Evolutionary conservation across 768 basidiomycete species (phyloP), one percentile per base, ranked within the genome.

Genomic region (Pleurotus salmoneostramineus): DNA sequence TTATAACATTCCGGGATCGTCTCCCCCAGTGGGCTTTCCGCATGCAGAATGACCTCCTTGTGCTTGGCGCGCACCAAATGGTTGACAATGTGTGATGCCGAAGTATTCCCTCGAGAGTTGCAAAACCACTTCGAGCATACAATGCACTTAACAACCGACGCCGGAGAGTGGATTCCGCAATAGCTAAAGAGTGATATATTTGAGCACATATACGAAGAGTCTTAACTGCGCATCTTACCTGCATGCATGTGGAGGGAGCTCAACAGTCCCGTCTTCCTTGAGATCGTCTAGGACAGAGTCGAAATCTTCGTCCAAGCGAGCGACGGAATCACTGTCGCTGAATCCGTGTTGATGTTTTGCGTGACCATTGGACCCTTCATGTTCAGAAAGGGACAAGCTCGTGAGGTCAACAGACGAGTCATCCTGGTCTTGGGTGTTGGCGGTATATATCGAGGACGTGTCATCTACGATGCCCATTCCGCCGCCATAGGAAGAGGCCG

Each of bases 1-100:
- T 95, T 95, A 78, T 99, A 99, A 71, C 97, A 99, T 75, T 99
- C 97, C 0, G 97, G 97, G 0, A 93, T 91, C 1, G 97, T 98
- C 74, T 98, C 97, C 1, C 97, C 97, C 3, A 99, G 79, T 2
- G 96, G 93, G 58, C 91, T 90, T 65, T 98, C 96, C 51, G 91
- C 89, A 67, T 99, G 97, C 33, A 99, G 75, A 60, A 96, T 92
- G 61, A 99, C 96, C 69, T 99, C 97, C 76, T 98, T 98, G 77
- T 99, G 97, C 74, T 98, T 98, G 33, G 97, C 95, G 67, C 96
- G 93, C 50, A 99, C 97, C 59, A 99, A 84, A 75, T 99, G 97
- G 72, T 98, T 98, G 63, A 99, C 96, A 65, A 99, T 98, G 70
- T 99, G 97, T 1, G 96, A 98, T 1, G 95, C 95, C 1, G 95